These are phyloP conservation scores for Claviceps sp. DNA, from an alignment of 2,329 filamentous ascomycete species.

Conservation along the genomic window DNA sequence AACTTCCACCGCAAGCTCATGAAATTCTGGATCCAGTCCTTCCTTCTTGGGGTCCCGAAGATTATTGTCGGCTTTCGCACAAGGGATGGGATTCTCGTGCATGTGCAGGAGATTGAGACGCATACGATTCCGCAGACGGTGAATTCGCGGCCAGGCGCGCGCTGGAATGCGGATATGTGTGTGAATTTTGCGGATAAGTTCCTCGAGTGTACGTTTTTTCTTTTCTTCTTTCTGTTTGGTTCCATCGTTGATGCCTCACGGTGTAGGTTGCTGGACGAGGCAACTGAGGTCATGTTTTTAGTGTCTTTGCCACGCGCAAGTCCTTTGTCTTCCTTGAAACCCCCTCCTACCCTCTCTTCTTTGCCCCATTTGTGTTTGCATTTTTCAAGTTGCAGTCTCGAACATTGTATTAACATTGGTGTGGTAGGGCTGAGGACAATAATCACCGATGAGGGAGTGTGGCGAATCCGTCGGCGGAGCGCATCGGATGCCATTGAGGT, in stretches of 20 bases:
- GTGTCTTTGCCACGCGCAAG: not conserved
- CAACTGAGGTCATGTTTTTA: not conserved
- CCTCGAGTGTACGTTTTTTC: slow-evolving; percentile 51
- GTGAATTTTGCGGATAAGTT: slow-evolving; percentile 79
- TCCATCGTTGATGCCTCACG: not conserved
- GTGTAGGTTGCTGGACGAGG: too few relatives aligned
- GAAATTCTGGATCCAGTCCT: slow-evolving; percentile 95
- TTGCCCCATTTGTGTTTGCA: not conserved
- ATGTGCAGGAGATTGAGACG: slow-evolving; percentile 69
- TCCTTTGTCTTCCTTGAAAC: not conserved
- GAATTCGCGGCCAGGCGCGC: slow-evolving; percentile 46
- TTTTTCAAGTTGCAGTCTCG: too few relatives aligned
- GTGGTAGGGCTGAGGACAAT: slow-evolving; percentile 46
- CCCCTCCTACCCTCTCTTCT: not conserved
- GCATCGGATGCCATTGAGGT: slow-evolving; percentile 57
- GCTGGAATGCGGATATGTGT: slow-evolving; percentile 87
- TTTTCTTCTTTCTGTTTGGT: not conserved
- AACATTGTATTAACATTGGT: not conserved
- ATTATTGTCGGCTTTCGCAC: slow-evolving; percentile 84
- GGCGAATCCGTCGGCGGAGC: slow-evolving; percentile 59
- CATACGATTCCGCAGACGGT: slow-evolving; percentile 65
- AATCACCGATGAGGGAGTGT: slow-evolving; percentile 61
- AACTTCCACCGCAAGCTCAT: slow-evolving; percentile 82
- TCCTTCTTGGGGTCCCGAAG: slow-evolving; percentile 80
- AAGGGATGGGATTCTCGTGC: slow-evolving; percentile 54